Evolutionary conservation across 176 grass and related monocot species (phyloP).

Genomic region (Avena atlantica): DNA sequence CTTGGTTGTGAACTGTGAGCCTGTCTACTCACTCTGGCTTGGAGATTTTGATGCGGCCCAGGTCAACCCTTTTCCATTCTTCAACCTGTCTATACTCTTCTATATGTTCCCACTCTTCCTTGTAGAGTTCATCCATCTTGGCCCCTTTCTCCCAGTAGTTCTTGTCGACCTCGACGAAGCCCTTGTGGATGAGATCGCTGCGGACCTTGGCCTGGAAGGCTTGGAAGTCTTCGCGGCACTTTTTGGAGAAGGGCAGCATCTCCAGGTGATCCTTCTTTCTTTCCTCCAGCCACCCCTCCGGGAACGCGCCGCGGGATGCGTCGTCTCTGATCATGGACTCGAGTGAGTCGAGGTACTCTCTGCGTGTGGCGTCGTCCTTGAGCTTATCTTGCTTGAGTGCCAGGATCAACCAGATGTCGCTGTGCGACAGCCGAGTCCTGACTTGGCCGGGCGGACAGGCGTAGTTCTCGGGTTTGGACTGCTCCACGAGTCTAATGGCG

Average conservation of each 20-base stretch:
- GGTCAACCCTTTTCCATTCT: no score
- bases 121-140: background rate
- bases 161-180: background rate
- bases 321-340: background rate
- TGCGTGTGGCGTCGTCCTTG: background rate
- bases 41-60: no score
- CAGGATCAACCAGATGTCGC: background rate
- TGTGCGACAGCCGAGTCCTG: background rate
- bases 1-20: no score
- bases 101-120: background rate
- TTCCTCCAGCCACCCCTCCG: background rate
- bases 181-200: background rate
- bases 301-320: background rate
- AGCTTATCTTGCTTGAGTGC: no score
- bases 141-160: background rate
- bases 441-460: background rate
- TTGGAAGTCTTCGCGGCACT: background rate
- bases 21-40: no score
- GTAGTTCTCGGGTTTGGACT: background rate
- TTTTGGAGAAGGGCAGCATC: background rate
- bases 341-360: background rate
- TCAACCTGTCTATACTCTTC: background rate
- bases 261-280: background rate
- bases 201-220: background rate
- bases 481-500: background rate